phyloP scores from a whole-genome alignment of 345 rosid species.

The Pistacia vera region DNA sequence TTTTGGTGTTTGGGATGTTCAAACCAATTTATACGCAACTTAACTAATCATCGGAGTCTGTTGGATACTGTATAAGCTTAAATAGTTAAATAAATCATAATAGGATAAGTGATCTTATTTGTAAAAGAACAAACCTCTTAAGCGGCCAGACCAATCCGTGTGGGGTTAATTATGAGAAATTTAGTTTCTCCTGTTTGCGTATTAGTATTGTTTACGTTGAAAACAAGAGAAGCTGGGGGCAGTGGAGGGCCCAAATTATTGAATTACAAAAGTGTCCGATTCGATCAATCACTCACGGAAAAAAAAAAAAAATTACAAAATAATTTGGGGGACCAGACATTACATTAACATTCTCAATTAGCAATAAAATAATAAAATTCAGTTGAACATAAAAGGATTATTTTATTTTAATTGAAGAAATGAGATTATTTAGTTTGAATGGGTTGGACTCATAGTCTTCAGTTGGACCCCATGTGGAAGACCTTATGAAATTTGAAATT shows the following conservation, averaged over 20 bases:
- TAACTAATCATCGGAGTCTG: no score
- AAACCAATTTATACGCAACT: no score
- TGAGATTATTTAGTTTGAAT: not conserved
- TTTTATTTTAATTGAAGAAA: not conserved
- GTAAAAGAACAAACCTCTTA: no score
- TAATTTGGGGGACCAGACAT: not conserved
- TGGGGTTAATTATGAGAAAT: no score
- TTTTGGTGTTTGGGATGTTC: no score
- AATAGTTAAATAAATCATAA: no score
- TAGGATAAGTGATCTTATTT: no score
- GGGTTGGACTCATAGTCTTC: conserved; percentile 4
- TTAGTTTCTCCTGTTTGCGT: no score
- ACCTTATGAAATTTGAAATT: not conserved
- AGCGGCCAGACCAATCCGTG: no score
- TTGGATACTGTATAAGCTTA: no score
- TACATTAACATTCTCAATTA: conserved; percentile 6
- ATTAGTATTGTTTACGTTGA: not conserved
- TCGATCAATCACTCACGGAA: not conserved
- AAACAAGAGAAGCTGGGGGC: not conserved
- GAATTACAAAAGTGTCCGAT: conserved; percentile 20
- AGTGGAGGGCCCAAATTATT: conserved; percentile 1
- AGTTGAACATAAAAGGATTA: not conserved
- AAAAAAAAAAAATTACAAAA: not conserved
- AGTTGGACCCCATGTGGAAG: conserved; percentile 1
- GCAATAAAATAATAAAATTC: not conserved